A percentile compares a stretch with the other conserved stretches of the same genome.
Conservation (phyloP, 2,329 filamentous ascomycete species). For the Penicillium sp. region DNA sequence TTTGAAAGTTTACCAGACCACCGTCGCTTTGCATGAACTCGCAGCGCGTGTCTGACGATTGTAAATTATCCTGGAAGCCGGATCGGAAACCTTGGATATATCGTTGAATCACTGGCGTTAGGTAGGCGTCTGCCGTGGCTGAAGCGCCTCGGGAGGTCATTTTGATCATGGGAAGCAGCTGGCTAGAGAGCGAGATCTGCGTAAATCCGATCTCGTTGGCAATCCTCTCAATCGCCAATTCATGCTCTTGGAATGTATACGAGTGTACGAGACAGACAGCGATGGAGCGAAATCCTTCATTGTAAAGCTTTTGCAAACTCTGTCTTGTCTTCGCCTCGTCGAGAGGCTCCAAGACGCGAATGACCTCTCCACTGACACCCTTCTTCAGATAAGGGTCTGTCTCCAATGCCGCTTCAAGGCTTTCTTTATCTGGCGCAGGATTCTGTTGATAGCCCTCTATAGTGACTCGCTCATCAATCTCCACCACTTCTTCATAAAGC, state of each 20-base stretch:
- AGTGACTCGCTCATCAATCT: conserved; percentile 41
- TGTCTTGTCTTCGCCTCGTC: conserved; percentile 43
- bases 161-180: conserved; percentile 57
- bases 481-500: conserved; percentile 19
- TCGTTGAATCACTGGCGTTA: conserved; percentile 63
- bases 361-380: conserved; percentile 55
- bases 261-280: conserved; percentile 60
- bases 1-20: neutral
- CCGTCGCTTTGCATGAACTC: neutral
- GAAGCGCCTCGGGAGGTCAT: conserved; percentile 62
- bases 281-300: conserved; percentile 29
- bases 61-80: conserved; percentile 64
- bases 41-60: neutral
- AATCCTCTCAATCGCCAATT: conserved; percentile 63
- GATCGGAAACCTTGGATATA: conserved; percentile 66
- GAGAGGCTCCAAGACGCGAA: conserved; percentile 56
- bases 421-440: conserved; percentile 47
- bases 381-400: conserved; percentile 14
- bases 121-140: conserved; percentile 65
- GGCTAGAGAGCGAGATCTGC: conserved; percentile 65
- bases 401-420: neutral
- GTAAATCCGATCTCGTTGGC: conserved; percentile 65
- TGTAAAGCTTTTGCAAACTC: conserved; percentile 48
- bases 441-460: conserved; percentile 50
- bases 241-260: conserved; percentile 76